Conservation (phyloP, 1,139 yeast genomes). For the Candida sp. region DNA sequence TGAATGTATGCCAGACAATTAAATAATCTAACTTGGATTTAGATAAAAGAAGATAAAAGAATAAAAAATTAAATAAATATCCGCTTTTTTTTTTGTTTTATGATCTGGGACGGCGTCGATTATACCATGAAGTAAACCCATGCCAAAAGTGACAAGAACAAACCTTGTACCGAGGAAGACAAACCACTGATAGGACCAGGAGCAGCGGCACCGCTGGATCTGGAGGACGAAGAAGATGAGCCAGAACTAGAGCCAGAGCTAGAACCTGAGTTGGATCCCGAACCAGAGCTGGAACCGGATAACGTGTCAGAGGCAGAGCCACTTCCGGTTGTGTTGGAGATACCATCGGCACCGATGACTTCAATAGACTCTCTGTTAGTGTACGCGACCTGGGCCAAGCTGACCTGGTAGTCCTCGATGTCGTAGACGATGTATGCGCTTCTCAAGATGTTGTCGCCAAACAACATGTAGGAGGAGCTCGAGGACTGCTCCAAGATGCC, state of each 20-base stretch:
- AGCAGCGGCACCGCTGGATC: not conserved
- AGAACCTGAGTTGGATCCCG: too few species aligned
- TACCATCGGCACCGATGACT: slow-evolving; percentile 3
- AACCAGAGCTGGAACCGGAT: too few species aligned
- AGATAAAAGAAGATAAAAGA: not conserved
- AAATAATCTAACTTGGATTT: not conserved
- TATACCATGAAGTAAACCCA: not conserved
- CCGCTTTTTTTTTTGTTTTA: not conserved
- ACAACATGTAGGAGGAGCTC: slow-evolving; percentile 24
- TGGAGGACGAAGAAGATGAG: not conserved
- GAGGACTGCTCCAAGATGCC: slow-evolving; percentile 31
- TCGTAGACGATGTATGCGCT: slow-evolving; percentile 82
- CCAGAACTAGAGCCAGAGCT: not conserved
- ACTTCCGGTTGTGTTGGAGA: slow-evolving; percentile 1
- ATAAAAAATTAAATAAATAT: not conserved
- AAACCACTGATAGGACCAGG: not conserved
- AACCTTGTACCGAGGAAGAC: not conserved
- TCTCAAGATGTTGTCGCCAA: slow-evolving; percentile 80
- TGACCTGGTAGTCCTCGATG: slow-evolving; percentile 64
- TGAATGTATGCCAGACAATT: not conserved
- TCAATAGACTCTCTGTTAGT: slow-evolving; percentile 18
- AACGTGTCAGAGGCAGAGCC: not conserved
- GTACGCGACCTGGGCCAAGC: slow-evolving; percentile 65
- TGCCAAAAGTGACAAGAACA: not conserved
- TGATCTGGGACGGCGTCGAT: not conserved